Evolutionary conservation across 1,139 yeast genomes (phyloP).

Genomic region (Zygoascus hellenicus): DNA sequence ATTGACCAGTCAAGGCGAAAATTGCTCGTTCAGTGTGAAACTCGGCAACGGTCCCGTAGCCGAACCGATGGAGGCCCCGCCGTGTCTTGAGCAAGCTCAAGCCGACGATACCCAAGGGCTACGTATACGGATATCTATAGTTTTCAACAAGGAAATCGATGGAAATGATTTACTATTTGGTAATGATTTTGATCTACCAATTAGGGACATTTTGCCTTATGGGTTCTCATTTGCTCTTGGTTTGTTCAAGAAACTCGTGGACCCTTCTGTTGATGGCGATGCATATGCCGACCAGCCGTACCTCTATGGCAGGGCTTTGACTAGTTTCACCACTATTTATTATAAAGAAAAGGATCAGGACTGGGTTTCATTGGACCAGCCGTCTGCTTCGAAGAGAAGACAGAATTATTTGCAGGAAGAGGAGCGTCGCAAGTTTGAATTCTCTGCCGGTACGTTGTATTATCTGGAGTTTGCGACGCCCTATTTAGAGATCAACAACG

Average conservation of each 20-base stretch:
- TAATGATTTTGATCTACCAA: conserved; percentile 60
- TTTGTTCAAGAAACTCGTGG: conserved; percentile 42
- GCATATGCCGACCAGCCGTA: conserved; percentile 53
- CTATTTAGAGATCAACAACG: conserved; percentile 37
- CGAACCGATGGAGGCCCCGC: conserved; percentile 1
- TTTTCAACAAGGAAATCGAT: conserved; percentile 35
- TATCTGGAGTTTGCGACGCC: conserved; percentile 43
- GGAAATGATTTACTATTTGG: conserved; percentile 59
- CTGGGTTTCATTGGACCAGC: conserved; percentile 11
- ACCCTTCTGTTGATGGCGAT: conserved; percentile 61
- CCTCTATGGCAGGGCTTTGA: conserved; percentile 56
- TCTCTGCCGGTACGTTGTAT: conserved; percentile 32
- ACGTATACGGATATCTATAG: conserved; percentile 29
- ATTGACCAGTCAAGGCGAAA: no score
- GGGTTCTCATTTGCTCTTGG: conserved; percentile 50
- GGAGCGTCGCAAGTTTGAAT: conserved; percentile 31
- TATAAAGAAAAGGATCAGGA: conserved; percentile 10
- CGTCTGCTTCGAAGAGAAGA: conserved; percentile 4
- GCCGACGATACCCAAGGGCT: conserved; percentile 15
- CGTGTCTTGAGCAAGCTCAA: conserved; percentile 2
- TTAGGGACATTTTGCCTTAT: conserved; percentile 57
- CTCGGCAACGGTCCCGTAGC: conserved; percentile 4
- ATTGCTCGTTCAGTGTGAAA: background rate
- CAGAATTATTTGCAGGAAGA: conserved; percentile 12
- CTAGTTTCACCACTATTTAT: conserved; percentile 45